These are phyloP conservation scores for Ogataea neopini DNA, from an alignment of 805 yeast species.

Conservation along the genomic window DNA sequence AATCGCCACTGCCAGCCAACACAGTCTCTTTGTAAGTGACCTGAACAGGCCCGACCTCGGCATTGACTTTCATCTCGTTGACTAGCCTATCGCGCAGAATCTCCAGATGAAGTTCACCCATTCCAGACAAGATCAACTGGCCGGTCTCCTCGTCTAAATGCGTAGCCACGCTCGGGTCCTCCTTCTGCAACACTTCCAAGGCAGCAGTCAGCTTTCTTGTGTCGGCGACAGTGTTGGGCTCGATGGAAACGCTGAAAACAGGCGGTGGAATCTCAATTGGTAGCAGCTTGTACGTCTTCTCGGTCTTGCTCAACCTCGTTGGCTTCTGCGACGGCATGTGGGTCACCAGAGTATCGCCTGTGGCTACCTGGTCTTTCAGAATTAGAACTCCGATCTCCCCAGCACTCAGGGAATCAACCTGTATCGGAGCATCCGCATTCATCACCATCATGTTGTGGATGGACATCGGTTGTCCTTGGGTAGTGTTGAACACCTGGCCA, in stretches of 20 bases:
- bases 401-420: conserved; percentile 57
- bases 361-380: conserved; percentile 69
- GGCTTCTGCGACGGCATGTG: conserved; percentile 52
- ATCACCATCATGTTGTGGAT: conserved; percentile 71
- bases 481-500: conserved; percentile 62
- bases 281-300: conserved; percentile 52
- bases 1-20: conserved; percentile 22
- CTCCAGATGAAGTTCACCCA: conserved; percentile 96
- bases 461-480: conserved; percentile 63
- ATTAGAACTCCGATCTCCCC: conserved; percentile 94
- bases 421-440: conserved; percentile 87
- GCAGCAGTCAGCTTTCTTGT: conserved; percentile 71
- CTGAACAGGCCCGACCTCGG: conserved; percentile 77
- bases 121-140: conserved; percentile 86
- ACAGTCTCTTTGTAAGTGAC: conserved; percentile 85
- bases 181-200: conserved; percentile 64
- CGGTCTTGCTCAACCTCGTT: conserved; percentile 32
- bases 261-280: conserved; percentile 92
- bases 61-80: conserved; percentile 80
- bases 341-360: conserved; percentile 88
- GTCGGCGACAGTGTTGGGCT: conserved; percentile 84
- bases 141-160: conserved; percentile 81
- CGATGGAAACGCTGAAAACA: conserved; percentile 81
- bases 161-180: conserved; percentile 85
- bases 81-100: conserved; percentile 78